Base-by-base conservation (phyloP, 176 grass and related monocot species). In the Oryza brachyantha region DNA sequence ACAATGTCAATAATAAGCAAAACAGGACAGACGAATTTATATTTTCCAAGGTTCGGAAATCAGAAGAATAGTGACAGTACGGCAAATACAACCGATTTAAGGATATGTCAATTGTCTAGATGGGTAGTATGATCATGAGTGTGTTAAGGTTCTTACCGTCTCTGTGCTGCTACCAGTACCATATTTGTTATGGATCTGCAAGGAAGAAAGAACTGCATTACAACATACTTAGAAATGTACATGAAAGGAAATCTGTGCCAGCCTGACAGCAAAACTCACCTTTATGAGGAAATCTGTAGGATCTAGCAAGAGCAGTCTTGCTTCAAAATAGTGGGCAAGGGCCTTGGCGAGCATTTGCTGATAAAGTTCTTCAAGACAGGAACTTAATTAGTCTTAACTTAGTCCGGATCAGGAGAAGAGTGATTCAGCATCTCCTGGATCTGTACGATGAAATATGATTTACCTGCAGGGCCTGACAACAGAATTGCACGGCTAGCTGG, bases 281-380 rank as follows among this genome's bases (percentile, higher is more conserved):
- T 98, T 98, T 75, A 93, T 80, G 57, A 89, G 91, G 60, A 94
- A 98, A 87, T 93, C 90, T 29, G 85, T 94, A 80, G 88, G 87
- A 85, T 94, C 95, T 41, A 98, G 90, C 83, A 98, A 81, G 31
- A 98, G 77, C 36, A 94, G 81, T 74, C 94, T 98, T 0, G 95
- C 88, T 66, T 98, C 85, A 39, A 90, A 98, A 61, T 91, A 91
- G 74, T 98, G 89, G 5, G 95, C 92, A 28, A 98, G 90, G 21
- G 95, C 92, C 74, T 90, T 98, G 0, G 92, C 92, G 55, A 98
- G 95, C 92, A 94, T 93, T 81, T 98, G 95, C 85, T 98, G 92
- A 81, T 98, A 98, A 83, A 94, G 85, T 77, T 98, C 95, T 98
- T 88, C 78, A 88, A 78, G 64, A 68, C 22, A 75, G 37, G 42